Base-by-base conservation (phyloP, 2,329 filamentous ascomycete genomes). In the Colletotrichum limetticola region DNA sequence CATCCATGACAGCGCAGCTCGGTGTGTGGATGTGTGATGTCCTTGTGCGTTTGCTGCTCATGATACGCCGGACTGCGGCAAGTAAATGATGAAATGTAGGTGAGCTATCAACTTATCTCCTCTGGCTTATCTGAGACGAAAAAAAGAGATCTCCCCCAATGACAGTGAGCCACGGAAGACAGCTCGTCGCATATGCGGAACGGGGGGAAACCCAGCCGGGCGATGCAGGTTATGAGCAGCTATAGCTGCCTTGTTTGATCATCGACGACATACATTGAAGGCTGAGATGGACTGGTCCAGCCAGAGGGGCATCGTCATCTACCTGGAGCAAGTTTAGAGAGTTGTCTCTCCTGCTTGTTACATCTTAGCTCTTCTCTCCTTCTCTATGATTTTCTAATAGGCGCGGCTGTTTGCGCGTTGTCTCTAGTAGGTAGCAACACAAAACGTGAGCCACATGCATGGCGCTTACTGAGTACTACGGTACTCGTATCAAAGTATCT, bases 201-300 rank as follows among this genome's bases (percentile, higher is more conserved):
- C 19, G 19, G 42, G 42, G 19, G 42, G 8, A 11, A 49, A 22
- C n/a, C 42, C 19, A 49, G 19, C 42, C 19, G 42, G 42, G 19
- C 42, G 42, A 49, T 49, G 42, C 19, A 49, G 42, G 9, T n/a
- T n/a, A 49, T 11, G 42, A 49, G 58, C 30, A 19, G 59, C 53
- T 24, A 19, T 35, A 35, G 32, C 42, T 68, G 30, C 32, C 53
- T 46, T 69, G 69, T 64, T 59, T 63, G 69, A 72, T 64, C 66
- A 53, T 57, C 66, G 32, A 6, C 46, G 26, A 58, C 66, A 19
- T 59, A 46, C 30, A 35, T 69, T 37, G 49, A 9, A 56, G 69
- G 30, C 55, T 35, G 26, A 60, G 53, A 72, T 72, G 59, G 69
- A 62, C 9, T 22, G 37, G 42, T 26, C 30, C 30, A 52, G 52